Base-by-base conservation (phyloP, 768 basidiomycete species). In the Serendipita sp. region DNA sequence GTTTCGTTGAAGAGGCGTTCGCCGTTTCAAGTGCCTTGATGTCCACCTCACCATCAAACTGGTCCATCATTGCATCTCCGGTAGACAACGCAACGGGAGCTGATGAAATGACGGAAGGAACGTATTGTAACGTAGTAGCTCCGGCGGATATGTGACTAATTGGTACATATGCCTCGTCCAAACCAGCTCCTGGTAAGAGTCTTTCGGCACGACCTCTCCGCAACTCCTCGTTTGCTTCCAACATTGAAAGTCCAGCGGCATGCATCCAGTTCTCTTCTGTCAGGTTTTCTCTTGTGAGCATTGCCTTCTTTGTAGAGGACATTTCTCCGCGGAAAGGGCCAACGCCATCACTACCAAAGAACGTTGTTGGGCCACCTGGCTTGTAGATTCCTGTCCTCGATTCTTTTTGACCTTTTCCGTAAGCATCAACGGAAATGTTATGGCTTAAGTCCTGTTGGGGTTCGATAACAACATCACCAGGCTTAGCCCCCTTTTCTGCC, bases 241-340 rank as follows among this genome's bases (percentile, higher is more conserved):
- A 69, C 1, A 84, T 83, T 37, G 86, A 79, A 68, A 76, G 78
- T 0, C 92, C 87, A 66, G 85, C 84, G 74, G 86, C 80, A 70
- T 74, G 78, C 88, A 97, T 94, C 93, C 93, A 98, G 70, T 95
- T 95, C 68, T 93, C 88, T 70, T 84, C 86, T 40, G 81, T 84
- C 8, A 95, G 81, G 0, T 91, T 89, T 65, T 89, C 86, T n/a
- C 87, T 78, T 48, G 82, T 79, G 64, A 94, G 72, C 69, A 87
- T 72, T 29, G 86, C 84, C 74, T 93, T 91, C 69, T 88, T 80
- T 65, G 92, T 88, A 0, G 86, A 86, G 67, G 87, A 88, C 65
- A 91, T 75, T 0, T 90, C 91, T 0, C 90, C 90, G 64, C 88
- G 89, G 73, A 84, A 95, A 0, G 93, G 91, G 1, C 91, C 90